Base-by-base conservation (phyloP, 1,139 yeast species). In the Saccharomyces hybrid region DNA sequence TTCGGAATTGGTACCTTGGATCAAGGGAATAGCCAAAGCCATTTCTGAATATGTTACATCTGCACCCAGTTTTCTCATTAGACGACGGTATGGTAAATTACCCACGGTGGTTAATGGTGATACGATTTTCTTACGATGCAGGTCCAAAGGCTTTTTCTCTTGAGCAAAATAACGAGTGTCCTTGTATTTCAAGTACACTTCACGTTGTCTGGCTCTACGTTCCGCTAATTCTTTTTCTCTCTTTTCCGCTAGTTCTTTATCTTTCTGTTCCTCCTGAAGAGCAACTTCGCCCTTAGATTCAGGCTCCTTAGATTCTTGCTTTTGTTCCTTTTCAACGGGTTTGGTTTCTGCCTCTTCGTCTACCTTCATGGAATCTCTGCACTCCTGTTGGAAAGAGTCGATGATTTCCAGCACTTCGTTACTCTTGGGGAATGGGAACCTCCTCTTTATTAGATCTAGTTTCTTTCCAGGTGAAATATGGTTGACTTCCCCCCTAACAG, bases 91-190 rank as follows among this genome's bases (percentile, higher is more conserved):
- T 12, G 99, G 99, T 65, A 95, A 76, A 70, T 93, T 93, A 32
- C 99, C 99, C 6, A 95, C 99, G 0, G 99, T 93, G 24, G 99
- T 95, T 60, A 93, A 78, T 2, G 99, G 99, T 1, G 97, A 89
- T 11, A 93, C 86, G 58, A 93, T 90, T 70, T 89, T 91, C 58
- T 95, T 93, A 46, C 82, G 74, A 52, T 77, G 75, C 53, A 88
- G 77, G 66, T 89, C 75, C 49, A 95, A 71, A 57, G 73, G 78
- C 70, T 85, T 87, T 80, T 93, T 93, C 70, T 93, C 98, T n/a
- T 80, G 74, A 0, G 88, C 78, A 64, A 81, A 82, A 70, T 84
- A 81, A n/a, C 91, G 85, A 1, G 95, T 79, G 66, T 91, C 97
- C 54, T 81, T 75, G 65, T 82, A 93, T 12, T 78, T 73, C n/a